phyloP scores from a whole-genome alignment of 2,329 filamentous ascomycete species.

The Paecilomyces fulvus region DNA sequence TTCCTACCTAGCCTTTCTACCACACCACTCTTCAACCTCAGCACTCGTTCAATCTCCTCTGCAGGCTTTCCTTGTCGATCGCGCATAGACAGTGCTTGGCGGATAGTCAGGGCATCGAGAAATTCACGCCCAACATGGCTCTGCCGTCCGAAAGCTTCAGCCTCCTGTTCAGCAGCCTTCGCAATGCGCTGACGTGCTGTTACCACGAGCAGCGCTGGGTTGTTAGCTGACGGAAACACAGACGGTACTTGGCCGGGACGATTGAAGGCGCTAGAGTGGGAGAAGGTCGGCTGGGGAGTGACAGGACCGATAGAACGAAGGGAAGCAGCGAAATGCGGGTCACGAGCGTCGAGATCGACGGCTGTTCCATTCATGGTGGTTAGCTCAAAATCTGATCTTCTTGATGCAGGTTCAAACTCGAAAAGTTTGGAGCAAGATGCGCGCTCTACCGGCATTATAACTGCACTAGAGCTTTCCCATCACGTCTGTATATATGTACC shows the following conservation, averaged over 20 bases:
- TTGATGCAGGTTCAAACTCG: not conserved
- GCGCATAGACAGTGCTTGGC: constrained; percentile 41
- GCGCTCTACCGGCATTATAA: too few relatives aligned
- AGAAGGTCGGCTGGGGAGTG: constrained; percentile 49
- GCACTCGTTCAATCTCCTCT: constrained; percentile 35
- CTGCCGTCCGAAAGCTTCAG: constrained; percentile 38
- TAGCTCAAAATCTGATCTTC: not conserved
- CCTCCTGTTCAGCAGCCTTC: constrained; percentile 47
- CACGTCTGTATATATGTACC: constrained; percentile 17
- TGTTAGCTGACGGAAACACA: constrained; percentile 32
- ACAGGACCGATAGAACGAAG: constrained; percentile 59
- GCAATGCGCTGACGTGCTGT: constrained; percentile 44
- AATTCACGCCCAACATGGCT: constrained; percentile 36
- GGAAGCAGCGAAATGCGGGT: constrained; percentile 66
- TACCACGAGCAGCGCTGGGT: constrained; percentile 48
- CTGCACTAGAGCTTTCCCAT: not conserved
- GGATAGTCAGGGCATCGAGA: constrained; percentile 43
- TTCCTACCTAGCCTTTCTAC: constrained; percentile 30
- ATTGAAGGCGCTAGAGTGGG: constrained; percentile 45
- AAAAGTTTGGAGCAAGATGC: too few relatives aligned
- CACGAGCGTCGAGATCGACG: constrained; percentile 52
- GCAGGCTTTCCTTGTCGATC: constrained; percentile 31
- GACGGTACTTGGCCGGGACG: constrained; percentile 20
- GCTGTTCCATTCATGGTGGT: constrained; percentile 24
- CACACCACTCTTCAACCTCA: constrained; percentile 38